Percentiles rank a stretch among this genome's conserved stretches.
Evolutionary conservation across 495 filamentous ascomycete species (phyloP).

Genomic region (Penicillium turbatum): DNA sequence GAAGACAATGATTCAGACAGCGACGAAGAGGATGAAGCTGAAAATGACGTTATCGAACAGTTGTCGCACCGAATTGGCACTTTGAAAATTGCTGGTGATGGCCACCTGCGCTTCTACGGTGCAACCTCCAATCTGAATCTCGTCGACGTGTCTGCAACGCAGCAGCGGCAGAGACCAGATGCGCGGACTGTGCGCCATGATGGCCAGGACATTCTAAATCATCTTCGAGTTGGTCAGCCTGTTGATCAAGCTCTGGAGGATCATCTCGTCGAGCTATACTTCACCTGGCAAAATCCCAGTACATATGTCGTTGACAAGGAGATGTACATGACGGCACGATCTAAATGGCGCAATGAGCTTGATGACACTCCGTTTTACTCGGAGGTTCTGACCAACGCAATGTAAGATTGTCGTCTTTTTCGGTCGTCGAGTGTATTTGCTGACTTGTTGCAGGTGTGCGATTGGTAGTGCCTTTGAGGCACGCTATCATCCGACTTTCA

Average conservation of each 20-base stretch:
- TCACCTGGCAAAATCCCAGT: conserved; percentile 50
- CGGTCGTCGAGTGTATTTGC: not conserved
- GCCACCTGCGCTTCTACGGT: conserved; percentile 47
- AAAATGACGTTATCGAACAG: conserved; percentile 45
- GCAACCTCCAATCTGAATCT: conserved; percentile 48
- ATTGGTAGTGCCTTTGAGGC: conserved; percentile 47
- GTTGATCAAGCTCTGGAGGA: conserved; percentile 43
- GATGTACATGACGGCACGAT: conserved; percentile 42
- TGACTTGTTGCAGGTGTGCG: conserved; percentile 36
- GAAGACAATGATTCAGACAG: conserved; percentile 37
- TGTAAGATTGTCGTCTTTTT: conserved; percentile 27
- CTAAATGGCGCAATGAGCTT: conserved; percentile 39
- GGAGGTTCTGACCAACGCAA: conserved; percentile 47
- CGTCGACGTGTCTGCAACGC: conserved; percentile 42
- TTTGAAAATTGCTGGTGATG: conserved; percentile 46
- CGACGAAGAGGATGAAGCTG: conserved; percentile 43
- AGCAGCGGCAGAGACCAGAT: conserved; percentile 50
- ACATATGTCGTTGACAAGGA: conserved; percentile 48
- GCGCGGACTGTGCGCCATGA: conserved; percentile 44
- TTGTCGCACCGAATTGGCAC: conserved; percentile 46
- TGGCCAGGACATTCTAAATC: conserved; percentile 44
- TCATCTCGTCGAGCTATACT: conserved; percentile 48
- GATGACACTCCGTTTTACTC: conserved; percentile 48
- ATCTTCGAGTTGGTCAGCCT: conserved; percentile 39
- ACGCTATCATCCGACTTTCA: conserved; percentile 44